Evolutionary conservation across 2,329 filamentous ascomycete species (phyloP), one percentile per base, ranked within the genome.

Genomic region (Orbilia quercus): DNA sequence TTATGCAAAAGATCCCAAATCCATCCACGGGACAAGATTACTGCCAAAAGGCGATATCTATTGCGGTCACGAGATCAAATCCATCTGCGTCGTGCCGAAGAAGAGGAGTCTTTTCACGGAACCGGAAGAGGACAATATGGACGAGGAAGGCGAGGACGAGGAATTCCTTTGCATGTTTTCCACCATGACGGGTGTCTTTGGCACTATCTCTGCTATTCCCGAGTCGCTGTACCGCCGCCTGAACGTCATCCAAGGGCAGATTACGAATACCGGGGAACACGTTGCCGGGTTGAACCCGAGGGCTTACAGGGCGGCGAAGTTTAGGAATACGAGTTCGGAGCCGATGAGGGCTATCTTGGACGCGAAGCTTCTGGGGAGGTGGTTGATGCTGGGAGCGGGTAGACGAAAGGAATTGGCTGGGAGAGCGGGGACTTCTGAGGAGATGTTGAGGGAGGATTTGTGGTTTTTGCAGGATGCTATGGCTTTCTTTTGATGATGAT

Each of bases 1-100:
- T n/a, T n/a, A n/a, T n/a, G n/a, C n/a, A 40, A 63, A 76, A 96
- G 93, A 98, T 79, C 94, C 94, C 14, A 96, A 96, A 83, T 96
- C 92, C 5, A 87, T 96, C 34, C 91, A 94, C 66, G 95, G 95
- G 53, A 90, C 93, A 78, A 87, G 93, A 42, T 86, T 99, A 22
- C 86, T 99, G 6, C 91, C 94, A 80, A 89, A 91, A 71, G 91
- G 91, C 59, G 91, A 92, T 69, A 98, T 99, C 82, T 90, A 93
- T 79, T 88, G 91, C 0, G 92, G 91, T 38, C 87, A 87, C 16
- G 91, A 96, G 80, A 86, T 89, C 75, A 88, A 91, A 0, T 89
- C 90, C 0, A 86, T 86, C 38, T 89, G 92, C 76, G 88, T 89
- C 18, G 86, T 97, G 53, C 85, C 98, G 34, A 22, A 79, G 80